Evolutionary conservation across 768 basidiomycete species (phyloP), one percentile per base, ranked within the genome.

Genomic region (Lactarius quietus): DNA sequence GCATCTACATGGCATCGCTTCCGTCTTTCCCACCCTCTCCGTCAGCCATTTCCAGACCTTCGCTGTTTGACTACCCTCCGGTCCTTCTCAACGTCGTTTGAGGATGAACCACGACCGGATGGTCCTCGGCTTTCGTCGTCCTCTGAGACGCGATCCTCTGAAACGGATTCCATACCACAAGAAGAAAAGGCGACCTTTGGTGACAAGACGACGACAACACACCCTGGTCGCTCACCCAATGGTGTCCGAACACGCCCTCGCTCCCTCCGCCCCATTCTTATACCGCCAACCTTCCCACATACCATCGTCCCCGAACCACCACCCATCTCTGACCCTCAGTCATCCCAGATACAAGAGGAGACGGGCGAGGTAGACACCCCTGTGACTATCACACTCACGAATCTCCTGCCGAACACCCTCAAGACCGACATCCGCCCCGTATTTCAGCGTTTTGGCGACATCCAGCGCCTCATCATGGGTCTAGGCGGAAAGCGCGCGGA

Each of bases 401-500:
- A 20, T 26, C 31, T 66, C 0, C 61, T 39, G 2, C 48, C 38
- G 10, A n/a, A 61, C 20, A 61, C 64, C 17, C 0, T n/a, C 48
- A 65, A 57, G n/a, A 1, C 31, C n/a, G 64, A 65, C 38, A 52
- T 65, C 54, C 59, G 60, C 36, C 29, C 45, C 20, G 9, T 57
- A 10, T 57, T 66, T 8, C 56, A 62, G 18, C 65, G 18, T 4
- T 62, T 57, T 10, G 65, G 65, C 14, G 56, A 61, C 5, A 23
- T 66, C 31, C 33, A 3, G 36, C 55, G 48, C 45, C 53, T 66
- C 31, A 1, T 41, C 3, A 5, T 62, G 2, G 31, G 23, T 17
- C n/a, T 31, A 2, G 48, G 20, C 28, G 65, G 56, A 6, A 35
- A 23, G 3, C 14, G 33, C 26, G 65, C 65, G 5, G 65, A 66